Evolutionary conservation across 2,329 filamentous ascomycete species (phyloP), one percentile per base, ranked within the genome.

Genomic region (Sclerotinia borealis): DNA sequence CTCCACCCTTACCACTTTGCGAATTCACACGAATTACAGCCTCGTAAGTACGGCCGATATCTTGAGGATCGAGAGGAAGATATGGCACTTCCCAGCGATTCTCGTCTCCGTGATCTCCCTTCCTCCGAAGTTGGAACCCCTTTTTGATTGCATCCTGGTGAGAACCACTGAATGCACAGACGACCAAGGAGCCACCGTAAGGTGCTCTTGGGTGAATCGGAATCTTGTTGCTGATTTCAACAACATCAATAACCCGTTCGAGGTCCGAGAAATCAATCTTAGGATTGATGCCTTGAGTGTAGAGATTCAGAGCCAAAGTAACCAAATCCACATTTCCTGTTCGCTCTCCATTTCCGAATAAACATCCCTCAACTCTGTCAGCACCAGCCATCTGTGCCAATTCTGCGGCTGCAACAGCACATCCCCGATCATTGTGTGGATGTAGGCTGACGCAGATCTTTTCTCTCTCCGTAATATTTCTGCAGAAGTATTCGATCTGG

Each of bases 91-190:
- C 80, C 93, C 93, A 98, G 47, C 78, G 80, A n/a, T 55, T 59
- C 22, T 48, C 62, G 9, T 60, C 56, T 52, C 45, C 49, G n/a
- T 49, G 45, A 61, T 81, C 83, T 0, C 82, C 77, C 50, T 81
- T 77, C 74, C 92, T 83, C 64, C 93, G 88, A 47, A 81, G 73
- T 74, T 90, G 84, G 80, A 95, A 92, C 0, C 89, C 89, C 81
- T 97, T 97, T 79, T 96, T 96, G 80, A 97, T 96, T 59, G 93
- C 93, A 74, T 98, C 93, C 77, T 98, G 93, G 76, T 98, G 93
- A 31, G 88, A 92, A 61, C 93, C 93, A 68, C 87, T 92, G 79
- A 97, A 97, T 29, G 93, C 92, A 74, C 89, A 95, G 31, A 93
- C 89, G n/a, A 96, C 92, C 68, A 97, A 83, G 72, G 91, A 90